phyloP scores from a whole-genome alignment of 441 rosid genomes.

The Corymbia calophylla region DNA sequence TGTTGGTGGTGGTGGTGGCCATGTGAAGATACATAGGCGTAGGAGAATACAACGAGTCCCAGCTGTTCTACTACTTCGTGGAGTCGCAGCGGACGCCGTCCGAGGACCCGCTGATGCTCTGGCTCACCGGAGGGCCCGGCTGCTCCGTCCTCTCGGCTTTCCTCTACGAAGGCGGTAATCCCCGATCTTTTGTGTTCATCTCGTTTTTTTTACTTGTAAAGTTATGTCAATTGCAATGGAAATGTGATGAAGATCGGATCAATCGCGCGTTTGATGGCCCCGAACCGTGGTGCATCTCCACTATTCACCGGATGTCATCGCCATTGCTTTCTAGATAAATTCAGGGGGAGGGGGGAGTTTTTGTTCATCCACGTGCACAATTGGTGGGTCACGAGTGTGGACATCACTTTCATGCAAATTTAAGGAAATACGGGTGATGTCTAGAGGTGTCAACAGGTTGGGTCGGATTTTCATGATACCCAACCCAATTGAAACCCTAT shows the following conservation, averaged over 20 bases:
- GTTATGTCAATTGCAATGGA: too few relatives aligned
- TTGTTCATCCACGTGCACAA: not conserved
- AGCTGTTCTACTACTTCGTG: slow-evolving; percentile 24
- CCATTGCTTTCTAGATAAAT: not conserved
- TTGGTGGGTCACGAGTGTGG: fast-evolving
- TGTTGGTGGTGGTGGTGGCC: not conserved
- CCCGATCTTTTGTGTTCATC: too few relatives aligned
- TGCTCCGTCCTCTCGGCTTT: slow-evolving; percentile 25
- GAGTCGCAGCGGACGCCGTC: slow-evolving; percentile 20
- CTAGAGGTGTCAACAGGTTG: too few relatives aligned
- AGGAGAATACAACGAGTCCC: slow-evolving; percentile 9
- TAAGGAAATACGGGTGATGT: fast-evolving
- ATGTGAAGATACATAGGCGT: slow-evolving; percentile 20
- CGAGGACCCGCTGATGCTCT: slow-evolving; percentile 21
- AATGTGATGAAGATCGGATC: not conserved
- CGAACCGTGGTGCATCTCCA: not conserved
- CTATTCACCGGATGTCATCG: not conserved
- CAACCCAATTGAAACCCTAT: too few relatives aligned
- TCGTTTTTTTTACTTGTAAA: too few relatives aligned
- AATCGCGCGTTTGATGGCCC: not conserved
- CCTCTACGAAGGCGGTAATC: slow-evolving; percentile 17
- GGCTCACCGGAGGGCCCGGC: slow-evolving; percentile 36
- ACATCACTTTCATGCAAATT: not conserved
- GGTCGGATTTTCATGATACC: too few relatives aligned
- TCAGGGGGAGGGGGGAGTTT: not conserved